Evolutionary conservation across 345 rosid species (phyloP).

Genomic region (Arabis alpina): DNA sequence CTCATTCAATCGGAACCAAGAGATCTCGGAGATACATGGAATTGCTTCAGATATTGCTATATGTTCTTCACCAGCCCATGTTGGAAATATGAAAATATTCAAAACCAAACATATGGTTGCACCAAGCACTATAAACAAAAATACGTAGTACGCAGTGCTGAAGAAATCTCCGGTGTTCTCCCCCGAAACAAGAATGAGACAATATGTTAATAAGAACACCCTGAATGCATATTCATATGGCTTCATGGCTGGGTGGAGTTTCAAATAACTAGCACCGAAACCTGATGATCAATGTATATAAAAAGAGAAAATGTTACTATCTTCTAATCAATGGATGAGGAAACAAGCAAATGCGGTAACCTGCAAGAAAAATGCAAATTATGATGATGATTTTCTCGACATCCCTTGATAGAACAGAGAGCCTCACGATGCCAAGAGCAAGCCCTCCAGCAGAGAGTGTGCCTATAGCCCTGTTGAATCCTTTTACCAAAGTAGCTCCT

Average conservation of each 20-base stretch:
- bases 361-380: slow-evolving; percentile 60
- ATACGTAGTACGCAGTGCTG: slow-evolving; percentile 60
- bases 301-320: slow-evolving; percentile 19
- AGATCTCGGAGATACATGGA: no score
- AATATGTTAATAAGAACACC: slow-evolving; percentile 82
- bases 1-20: no score
- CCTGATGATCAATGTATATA: slow-evolving; percentile 45
- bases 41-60: no score
- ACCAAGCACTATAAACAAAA: slow-evolving; percentile 66
- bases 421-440: slow-evolving; percentile 74
- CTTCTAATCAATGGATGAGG: background rate
- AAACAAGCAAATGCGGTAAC: slow-evolving; percentile 46
- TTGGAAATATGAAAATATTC: slow-evolving; percentile 69
- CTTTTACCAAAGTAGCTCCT: slow-evolving; percentile 90
- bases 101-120: slow-evolving; percentile 65
- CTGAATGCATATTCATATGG: slow-evolving; percentile 74
- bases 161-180: slow-evolving; percentile 54
- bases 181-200: slow-evolving; percentile 81
- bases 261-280: slow-evolving; percentile 64
- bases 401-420: slow-evolving; percentile 50
- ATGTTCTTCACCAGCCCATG: slow-evolving; percentile 94
- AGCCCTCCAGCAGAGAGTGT: slow-evolving; percentile 81
- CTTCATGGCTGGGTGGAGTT: slow-evolving; percentile 73
- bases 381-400: slow-evolving; percentile 57
- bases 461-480: slow-evolving; percentile 86